Conservation (phyloP, 805 yeast genomes). For the Wilhelminamyces savonicus region DNA sequence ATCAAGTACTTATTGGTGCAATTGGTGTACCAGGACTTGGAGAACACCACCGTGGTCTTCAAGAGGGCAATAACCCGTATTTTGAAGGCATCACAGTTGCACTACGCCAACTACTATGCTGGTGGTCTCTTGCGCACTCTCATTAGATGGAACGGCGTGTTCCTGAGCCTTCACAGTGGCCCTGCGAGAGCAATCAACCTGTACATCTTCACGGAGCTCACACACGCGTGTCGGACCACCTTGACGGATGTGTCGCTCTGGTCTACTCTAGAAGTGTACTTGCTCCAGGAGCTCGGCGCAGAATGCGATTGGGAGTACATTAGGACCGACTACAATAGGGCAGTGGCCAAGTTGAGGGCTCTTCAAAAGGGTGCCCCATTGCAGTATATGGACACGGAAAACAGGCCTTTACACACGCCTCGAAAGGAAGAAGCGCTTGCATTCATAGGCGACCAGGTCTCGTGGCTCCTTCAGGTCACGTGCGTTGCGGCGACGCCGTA, state of each 20-base stretch:
- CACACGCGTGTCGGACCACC: slow-evolving; percentile 5
- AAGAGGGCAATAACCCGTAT: slow-evolving; percentile 8
- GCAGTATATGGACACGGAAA: slow-evolving; percentile 5
- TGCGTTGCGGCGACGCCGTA: slow-evolving; percentile 8
- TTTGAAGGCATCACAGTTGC: slow-evolving; percentile 24
- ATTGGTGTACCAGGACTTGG: too few species aligned
- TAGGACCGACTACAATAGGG: too few species aligned
- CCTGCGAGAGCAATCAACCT: not conserved
- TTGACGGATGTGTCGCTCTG: slow-evolving; percentile 14
- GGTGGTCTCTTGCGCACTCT: slow-evolving; percentile 27
- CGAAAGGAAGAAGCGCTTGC: not conserved
- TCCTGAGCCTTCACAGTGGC: slow-evolving; percentile 1
- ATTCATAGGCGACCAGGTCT: slow-evolving; percentile 1
- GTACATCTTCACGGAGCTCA: not conserved
- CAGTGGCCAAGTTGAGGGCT: too few species aligned
- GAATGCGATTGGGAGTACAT: too few species aligned
- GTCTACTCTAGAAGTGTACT: too few species aligned
- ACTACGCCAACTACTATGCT: slow-evolving; percentile 36
- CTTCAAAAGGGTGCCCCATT: slow-evolving; percentile 5
- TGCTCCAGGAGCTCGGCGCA: too few species aligned
- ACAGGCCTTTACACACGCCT: not conserved
- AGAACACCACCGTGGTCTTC: not conserved
- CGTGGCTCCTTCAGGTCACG: slow-evolving; percentile 9
- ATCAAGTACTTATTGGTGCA: slow-evolving; percentile 22
- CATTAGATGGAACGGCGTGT: slow-evolving; percentile 7